Conservation (phyloP, 2,329 filamentous ascomycete species). For the Pseudogymnoascus sp. region DNA sequence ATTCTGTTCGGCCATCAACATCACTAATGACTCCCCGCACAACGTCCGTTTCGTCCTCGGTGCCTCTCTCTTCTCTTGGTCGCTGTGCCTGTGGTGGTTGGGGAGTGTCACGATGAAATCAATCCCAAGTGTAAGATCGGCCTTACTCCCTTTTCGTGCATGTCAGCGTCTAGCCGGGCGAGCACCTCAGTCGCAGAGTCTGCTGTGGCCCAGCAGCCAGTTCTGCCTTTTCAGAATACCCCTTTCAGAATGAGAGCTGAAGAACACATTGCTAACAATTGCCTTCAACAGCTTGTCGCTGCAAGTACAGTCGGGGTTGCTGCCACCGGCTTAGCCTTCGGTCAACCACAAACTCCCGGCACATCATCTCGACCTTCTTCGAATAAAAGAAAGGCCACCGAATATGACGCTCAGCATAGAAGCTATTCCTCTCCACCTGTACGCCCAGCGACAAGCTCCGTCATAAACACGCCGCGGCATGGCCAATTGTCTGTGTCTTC, state of each 20-base stretch:
- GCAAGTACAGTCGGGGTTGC: conserved; percentile 30
- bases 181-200: conserved; percentile 2
- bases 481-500: conserved; percentile 4
- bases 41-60: conserved; percentile 9
- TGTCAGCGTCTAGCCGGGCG: background rate
- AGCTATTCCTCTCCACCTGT: conserved; percentile 19
- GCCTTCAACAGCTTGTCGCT: conserved; percentile 26
- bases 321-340: conserved; percentile 27
- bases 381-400: conserved; percentile 24
- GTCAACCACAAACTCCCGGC: conserved; percentile 23
- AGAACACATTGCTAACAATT: background rate
- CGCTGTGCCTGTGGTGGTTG: conserved; percentile 9
- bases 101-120: conserved; percentile 13
- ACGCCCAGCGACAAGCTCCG: conserved; percentile 25
- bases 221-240: background rate
- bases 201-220: background rate
- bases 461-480: conserved; percentile 19
- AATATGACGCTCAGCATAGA: conserved; percentile 19
- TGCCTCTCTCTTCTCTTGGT: conserved; percentile 10
- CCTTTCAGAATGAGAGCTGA: background rate
- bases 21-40: conserved; percentile 10
- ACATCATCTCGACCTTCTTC: conserved; percentile 21
- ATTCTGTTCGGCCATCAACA: conserved; percentile 1
- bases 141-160: conserved; percentile 7
- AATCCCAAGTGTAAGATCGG: conserved; percentile 14